These are phyloP conservation scores for Lachnellula occidentalis DNA, from an alignment of 2,329 filamentous ascomycete species.

Conservation along the genomic window DNA sequence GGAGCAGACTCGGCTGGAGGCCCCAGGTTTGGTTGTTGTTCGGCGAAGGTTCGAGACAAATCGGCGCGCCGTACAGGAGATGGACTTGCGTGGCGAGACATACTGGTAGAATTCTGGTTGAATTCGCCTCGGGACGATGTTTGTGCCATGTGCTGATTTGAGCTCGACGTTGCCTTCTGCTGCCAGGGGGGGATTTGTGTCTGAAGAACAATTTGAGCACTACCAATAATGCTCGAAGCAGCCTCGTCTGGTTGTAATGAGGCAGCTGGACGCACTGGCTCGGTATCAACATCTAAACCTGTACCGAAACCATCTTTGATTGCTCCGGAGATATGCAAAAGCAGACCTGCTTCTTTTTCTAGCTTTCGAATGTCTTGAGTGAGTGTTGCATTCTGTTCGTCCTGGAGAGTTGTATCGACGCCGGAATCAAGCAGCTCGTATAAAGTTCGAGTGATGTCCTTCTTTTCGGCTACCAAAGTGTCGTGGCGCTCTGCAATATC, in stretches of 20 bases:
- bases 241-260: conserved; percentile 8
- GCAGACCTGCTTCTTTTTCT: conserved; percentile 22
- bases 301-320: conserved; percentile 27
- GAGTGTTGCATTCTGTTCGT: conserved; percentile 17
- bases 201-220: conserved; percentile 28
- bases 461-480: conserved; percentile 17
- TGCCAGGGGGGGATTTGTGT: conserved; percentile 23
- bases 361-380: conserved; percentile 20
- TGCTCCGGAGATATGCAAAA: conserved; percentile 26
- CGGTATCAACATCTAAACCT: conserved; percentile 2
- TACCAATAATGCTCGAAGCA: conserved; percentile 19
- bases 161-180: conserved; percentile 1
- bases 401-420: conserved; percentile 17
- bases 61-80: conserved; percentile 5
- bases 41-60: neutral
- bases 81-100: conserved; percentile 6
- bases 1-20: neutral
- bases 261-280: neutral
- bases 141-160: neutral
- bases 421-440: conserved; percentile 17
- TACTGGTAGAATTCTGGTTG: neutral
- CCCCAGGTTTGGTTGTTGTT: neutral
- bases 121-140: neutral
- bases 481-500: conserved; percentile 9
- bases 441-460: conserved; percentile 16